Conservation (phyloP, 805 yeast genomes). For the Maudiozyma turicensis region DNA sequence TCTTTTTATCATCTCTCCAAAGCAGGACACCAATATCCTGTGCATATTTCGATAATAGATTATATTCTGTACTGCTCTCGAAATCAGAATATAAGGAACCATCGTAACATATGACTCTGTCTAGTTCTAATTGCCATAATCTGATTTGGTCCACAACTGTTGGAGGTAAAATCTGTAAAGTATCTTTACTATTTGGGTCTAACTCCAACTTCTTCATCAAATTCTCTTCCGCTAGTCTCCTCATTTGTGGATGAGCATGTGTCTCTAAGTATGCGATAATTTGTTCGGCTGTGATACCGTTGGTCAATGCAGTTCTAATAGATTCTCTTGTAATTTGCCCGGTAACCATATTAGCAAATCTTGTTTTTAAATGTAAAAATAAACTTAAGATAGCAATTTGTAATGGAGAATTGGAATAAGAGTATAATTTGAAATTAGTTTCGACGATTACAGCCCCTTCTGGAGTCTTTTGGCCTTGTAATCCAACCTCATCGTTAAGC, state of each 20-base stretch:
- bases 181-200: slow-evolving; percentile 37
- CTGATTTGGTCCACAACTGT: slow-evolving; percentile 95
- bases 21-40: slow-evolving; percentile 81
- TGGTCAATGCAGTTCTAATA: slow-evolving; percentile 67
- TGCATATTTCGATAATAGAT: slow-evolving; percentile 63
- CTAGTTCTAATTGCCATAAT: slow-evolving; percentile 93
- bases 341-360: slow-evolving; percentile 87
- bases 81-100: slow-evolving; percentile 89
- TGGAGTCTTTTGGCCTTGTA: slow-evolving; percentile 15
- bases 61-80: slow-evolving; percentile 65
- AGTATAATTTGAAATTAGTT: slow-evolving; percentile 87
- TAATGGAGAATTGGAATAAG: slow-evolving; percentile 87
- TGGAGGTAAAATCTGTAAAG: slow-evolving; percentile 70
- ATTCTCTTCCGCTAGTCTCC: slow-evolving; percentile 58
- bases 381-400: slow-evolving; percentile 88
- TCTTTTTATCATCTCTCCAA: slow-evolving; percentile 70
- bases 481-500: slow-evolving; percentile 26
- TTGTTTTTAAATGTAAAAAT: slow-evolving; percentile 73
- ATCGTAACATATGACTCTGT: slow-evolving; percentile 75
- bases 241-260: slow-evolving; percentile 92
- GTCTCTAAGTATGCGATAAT: slow-evolving; percentile 79
- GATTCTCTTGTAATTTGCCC: slow-evolving; percentile 93
- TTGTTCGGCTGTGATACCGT: slow-evolving; percentile 93
- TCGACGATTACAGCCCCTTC: slow-evolving; percentile 78
- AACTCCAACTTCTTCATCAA: slow-evolving; percentile 59